Evolutionary conservation across 2,329 filamentous ascomycete genomes (phyloP), one percentile per base, ranked within the genome.

Genomic region (Stachybotrys echinatus): DNA sequence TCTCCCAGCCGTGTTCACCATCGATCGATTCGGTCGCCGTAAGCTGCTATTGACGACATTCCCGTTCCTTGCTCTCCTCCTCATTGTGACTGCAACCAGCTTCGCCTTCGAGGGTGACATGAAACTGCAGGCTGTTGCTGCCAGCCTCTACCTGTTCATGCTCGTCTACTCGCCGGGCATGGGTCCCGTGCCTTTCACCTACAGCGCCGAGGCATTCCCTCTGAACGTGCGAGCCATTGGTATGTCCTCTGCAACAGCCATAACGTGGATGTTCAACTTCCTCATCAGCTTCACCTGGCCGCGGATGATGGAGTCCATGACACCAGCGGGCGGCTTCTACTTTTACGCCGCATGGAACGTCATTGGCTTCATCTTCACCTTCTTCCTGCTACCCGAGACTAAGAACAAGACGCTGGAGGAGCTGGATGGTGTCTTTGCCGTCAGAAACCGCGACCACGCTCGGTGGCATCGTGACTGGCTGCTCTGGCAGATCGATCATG

Each of bases 11-110:
- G 55, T 68, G 27, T 64, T 59, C 53, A 67, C 65, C 5, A 67
- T 68, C 40, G 77, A 81, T 54, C 80, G 76, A 0, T 79, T 72
- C 53, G 78, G 77, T 12, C 74, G 78, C 27, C 71, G 78, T n/a
- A 66, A 73, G 21, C 63, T 81, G 44, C 54, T 60, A n/a, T 56
- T 61, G 40, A 60, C 58, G 27, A 67, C 65, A 2, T 65, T 67
- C 52, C 65, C 65, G 3, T 52, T 63, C 49, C 62, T 67, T 58
- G 57, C 56, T n/a, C 47, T 58, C 8, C 62, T 56, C 23, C 46
- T 65, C 17, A 60, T 65, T 31, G 65, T 62, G 56, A 65, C 62
- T 8, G 58, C 63, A 21, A 52, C 62, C 7, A 61, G 59, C 49
- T 57, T 64, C 47, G 52, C 53, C 3, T 48, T 57, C 12, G 52